Evolutionary conservation across 176 grass and related monocot species (phyloP).

Genomic region (Eleusine coracana): DNA sequence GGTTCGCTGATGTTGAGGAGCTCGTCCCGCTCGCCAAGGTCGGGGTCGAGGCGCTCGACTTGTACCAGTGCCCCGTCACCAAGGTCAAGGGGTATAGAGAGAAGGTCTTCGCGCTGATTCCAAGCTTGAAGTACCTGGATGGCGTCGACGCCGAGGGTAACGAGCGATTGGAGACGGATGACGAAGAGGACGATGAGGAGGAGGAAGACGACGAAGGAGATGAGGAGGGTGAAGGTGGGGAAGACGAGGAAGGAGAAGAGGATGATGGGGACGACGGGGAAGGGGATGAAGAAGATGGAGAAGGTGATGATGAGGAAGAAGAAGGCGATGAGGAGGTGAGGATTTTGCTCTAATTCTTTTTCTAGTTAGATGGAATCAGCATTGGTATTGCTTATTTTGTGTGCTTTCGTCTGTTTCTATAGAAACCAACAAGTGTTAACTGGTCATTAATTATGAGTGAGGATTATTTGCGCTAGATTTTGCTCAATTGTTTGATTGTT

Average conservation of each 20-base stretch:
- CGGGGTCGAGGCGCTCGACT: constrained; percentile 47
- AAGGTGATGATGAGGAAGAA: constrained; percentile 42
- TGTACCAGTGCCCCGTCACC: constrained; percentile 71
- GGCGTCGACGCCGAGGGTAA: constrained; percentile 61
- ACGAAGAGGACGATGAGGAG: constrained; percentile 56
- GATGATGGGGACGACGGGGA: constrained; percentile 9
- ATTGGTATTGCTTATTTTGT: not conserved
- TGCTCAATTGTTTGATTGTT: not conserved
- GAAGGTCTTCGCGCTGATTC: constrained; percentile 55
- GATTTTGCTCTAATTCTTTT: not conserved
- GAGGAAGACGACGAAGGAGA: constrained; percentile 38
- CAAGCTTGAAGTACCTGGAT: constrained; percentile 59
- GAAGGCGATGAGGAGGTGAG: constrained; percentile 49
- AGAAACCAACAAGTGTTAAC: not conserved
- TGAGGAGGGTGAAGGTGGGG: not conserved
- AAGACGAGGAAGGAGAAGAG: not conserved
- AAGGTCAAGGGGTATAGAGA: constrained; percentile 58
- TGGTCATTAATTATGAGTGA: not conserved
- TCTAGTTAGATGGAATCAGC: not conserved
- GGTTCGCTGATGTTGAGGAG: constrained; percentile 53
- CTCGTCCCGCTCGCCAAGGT: constrained; percentile 50
- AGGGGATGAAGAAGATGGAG: constrained; percentile 36
- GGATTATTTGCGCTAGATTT: not conserved
- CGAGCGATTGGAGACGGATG: constrained; percentile 63
- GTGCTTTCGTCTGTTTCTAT: not conserved